Conservation (phyloP, 2,329 filamentous ascomycete species). For the Colletotrichum sp. region DNA sequence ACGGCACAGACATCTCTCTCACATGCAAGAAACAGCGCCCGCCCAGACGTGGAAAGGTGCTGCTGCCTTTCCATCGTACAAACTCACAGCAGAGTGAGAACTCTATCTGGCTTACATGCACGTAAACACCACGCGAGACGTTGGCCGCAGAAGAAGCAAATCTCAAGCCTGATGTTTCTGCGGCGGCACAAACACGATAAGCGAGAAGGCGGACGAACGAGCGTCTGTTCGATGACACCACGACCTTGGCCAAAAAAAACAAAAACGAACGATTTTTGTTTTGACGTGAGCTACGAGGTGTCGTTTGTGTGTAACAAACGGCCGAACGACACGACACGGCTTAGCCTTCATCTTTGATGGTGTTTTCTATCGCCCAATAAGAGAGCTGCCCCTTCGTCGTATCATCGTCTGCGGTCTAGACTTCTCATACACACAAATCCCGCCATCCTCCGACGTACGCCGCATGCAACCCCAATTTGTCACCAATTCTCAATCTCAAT, state of each 20-base stretch:
- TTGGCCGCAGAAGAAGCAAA: neutral
- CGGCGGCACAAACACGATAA: neutral
- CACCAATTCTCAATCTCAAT: neutral
- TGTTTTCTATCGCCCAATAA: neutral
- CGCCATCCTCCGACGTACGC: neutral
- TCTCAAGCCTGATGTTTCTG: constrained; percentile 2
- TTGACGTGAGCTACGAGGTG: neutral
- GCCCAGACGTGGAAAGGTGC: neutral
- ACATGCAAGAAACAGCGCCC: neutral
- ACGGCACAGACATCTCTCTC: neutral
- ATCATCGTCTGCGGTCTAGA: neutral
- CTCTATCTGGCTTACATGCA: neutral
- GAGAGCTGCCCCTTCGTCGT: neutral
- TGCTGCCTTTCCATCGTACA: neutral
- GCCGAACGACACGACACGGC: neutral
- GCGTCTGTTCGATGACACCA: constrained; percentile 14
- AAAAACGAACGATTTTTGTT: neutral
- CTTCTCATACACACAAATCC: neutral
- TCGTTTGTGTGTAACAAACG: neutral
- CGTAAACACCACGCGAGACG: neutral
- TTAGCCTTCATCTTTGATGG: neutral
- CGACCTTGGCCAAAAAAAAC: neutral
- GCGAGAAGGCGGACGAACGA: neutral
- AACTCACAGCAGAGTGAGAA: neutral
- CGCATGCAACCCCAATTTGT: neutral